Evolutionary conservation across 2,329 filamentous ascomycete genomes (phyloP).

Genomic region (Diaporthe sp.): DNA sequence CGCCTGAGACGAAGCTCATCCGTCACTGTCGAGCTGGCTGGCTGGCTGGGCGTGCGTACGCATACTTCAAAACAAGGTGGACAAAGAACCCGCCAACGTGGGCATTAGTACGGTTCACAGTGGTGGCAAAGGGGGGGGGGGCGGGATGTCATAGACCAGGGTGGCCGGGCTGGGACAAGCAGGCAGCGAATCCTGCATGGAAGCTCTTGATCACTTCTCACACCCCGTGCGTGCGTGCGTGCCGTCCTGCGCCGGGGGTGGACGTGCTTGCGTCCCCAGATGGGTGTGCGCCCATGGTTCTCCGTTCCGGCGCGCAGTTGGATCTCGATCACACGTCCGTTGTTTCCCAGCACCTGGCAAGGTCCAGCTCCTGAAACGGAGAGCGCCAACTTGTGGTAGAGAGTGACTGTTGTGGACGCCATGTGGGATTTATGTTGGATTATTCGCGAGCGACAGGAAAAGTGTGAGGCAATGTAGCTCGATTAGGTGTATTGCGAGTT

Average conservation of each 20-base stretch:
- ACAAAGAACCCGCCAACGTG: constrained; percentile 14
- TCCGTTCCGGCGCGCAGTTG: not conserved
- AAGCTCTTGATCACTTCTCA: constrained; percentile 21
- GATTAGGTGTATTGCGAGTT: not conserved
- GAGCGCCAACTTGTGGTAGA: not conserved
- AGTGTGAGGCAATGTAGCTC: too few species aligned
- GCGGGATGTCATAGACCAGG: not conserved
- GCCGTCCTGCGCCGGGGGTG: not conserved
- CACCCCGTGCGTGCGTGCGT: not conserved
- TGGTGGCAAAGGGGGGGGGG: not conserved
- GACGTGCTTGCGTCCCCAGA: not conserved
- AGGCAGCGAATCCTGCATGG: not conserved
- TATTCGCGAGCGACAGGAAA: not conserved
- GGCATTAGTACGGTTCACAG: not conserved
- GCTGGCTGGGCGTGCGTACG: too few species aligned
- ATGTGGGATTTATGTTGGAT: not conserved
- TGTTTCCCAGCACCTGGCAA: not conserved
- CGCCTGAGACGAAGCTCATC: not conserved
- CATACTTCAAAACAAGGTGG: not conserved
- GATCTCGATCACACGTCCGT: not conserved
- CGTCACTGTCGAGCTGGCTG: not conserved
- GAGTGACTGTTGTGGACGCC: too few species aligned
- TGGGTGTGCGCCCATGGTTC: not conserved
- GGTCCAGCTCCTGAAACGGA: not conserved
- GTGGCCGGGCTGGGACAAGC: not conserved